Evolutionary conservation across 2,329 filamentous ascomycete genomes (phyloP), one percentile per base, ranked within the genome.

Genomic region (Fonsecaea multimorphosa): DNA sequence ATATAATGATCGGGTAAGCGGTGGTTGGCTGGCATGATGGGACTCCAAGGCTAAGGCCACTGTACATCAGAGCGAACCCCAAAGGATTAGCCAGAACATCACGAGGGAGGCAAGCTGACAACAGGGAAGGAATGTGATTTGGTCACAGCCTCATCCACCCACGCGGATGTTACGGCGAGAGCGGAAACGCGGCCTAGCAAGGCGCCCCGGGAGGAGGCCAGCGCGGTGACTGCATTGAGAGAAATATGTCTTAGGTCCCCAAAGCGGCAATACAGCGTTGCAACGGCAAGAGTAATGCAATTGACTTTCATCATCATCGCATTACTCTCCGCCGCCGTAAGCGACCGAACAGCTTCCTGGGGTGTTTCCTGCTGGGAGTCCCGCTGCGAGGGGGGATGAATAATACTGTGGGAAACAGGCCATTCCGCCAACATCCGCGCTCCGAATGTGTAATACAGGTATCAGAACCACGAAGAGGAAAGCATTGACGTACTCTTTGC

Each of bases 31-130:
- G 53, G 38, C 59, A 69, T 64, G 63, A 58, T 67, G 68, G 53
- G 51, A 63, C 64, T 57, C 67, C 52, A 66, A 61, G 63, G 69
- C 68, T 58, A 70, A 61, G 64, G 70, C 68, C 72, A 74, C 72
- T 74, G 64, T 69, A 65, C 44, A 52, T 60, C 12, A 67, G 58
- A 65, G 63, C 64, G 65, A 65, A 54, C 58, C 64, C 46, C 52
- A 64, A 61, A 65, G 9, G 65, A 66, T 69, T 69, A 69, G 67
- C 65, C 62, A 65, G 27, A 60, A 49, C n/a, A 58, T 66, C 60
- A 65, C 59, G 51, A 65, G 49, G 40, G 19, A 58, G 53, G 32
- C 32, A 58, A 65, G 44, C 55, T 67, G 57, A 59, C 59, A 66
- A 49, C 36, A 66, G 52, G 36, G 60, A 63, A 63, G 51, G 58